A percentile compares a stretch with the other conserved stretches of the same genome.
These are phyloP conservation scores for Cercospora beticola DNA, from an alignment of 2,329 filamentous ascomycete species.

Conservation along the genomic window DNA sequence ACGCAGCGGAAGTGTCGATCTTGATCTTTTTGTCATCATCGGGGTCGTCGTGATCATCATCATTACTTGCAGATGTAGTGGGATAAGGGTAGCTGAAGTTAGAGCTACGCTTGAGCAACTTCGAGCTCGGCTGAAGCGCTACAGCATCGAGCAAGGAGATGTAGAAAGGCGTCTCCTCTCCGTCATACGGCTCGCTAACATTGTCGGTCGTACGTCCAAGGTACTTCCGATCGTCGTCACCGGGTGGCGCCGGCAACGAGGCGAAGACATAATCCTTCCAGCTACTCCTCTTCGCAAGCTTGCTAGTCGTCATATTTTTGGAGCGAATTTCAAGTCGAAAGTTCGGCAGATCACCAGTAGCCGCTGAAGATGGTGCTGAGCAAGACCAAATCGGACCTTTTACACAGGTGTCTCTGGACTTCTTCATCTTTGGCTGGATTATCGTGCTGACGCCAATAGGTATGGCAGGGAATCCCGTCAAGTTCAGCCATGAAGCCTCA, in stretches of 20 bases:
- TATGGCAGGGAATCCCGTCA: conserved; percentile 83
- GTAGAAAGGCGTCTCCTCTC: conserved; percentile 86
- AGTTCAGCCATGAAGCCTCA: conserved; percentile 70
- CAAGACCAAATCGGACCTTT: conserved; percentile 83
- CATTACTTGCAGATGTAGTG: not conserved
- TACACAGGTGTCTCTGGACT: conserved; percentile 58
- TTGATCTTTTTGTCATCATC: conserved; percentile 3
- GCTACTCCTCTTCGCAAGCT: conserved; percentile 10
- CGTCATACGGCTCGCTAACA: conserved; percentile 68
- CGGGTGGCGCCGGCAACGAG: conserved; percentile 59
- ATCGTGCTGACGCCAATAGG: conserved; percentile 80
- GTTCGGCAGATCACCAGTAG: conserved; percentile 69
- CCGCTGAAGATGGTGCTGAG: conserved; percentile 62
- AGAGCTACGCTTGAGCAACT: conserved; percentile 23
- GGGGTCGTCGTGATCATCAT: not conserved
- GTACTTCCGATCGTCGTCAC: conserved; percentile 72
- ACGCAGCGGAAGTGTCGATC: conserved; percentile 49
- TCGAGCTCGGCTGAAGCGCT: conserved; percentile 33
- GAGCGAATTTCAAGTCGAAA: conserved; percentile 75
- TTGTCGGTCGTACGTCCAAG: conserved; percentile 83
- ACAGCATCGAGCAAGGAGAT: conserved; percentile 63
- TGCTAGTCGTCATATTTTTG: conserved; percentile 50
- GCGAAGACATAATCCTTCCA: conserved; percentile 38
- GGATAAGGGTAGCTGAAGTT: conserved; percentile 32
- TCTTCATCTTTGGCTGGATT: conserved; percentile 68